phyloP scores from a whole-genome alignment of 2,329 filamentous ascomycete species.

The Rhexocercosporidium sp. region DNA sequence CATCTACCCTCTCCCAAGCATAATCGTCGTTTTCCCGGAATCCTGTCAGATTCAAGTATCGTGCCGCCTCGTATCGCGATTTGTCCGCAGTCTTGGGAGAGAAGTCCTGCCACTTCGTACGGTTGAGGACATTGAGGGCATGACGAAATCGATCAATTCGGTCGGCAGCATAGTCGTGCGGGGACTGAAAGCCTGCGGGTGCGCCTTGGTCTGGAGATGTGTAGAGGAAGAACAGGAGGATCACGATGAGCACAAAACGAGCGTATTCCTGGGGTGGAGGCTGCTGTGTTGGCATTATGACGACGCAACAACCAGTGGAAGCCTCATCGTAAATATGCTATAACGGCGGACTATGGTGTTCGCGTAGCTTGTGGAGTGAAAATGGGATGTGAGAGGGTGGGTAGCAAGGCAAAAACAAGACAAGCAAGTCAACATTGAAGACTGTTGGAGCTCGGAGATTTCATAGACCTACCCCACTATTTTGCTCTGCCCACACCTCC shows the following conservation, averaged over 20 bases:
- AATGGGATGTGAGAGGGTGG: too few relatives aligned
- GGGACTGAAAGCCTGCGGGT: slow-evolving; percentile 48
- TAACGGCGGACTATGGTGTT: not conserved
- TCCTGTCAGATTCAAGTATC: slow-evolving; percentile 75
- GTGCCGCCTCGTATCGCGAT: slow-evolving; percentile 35
- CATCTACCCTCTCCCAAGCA: slow-evolving; percentile 75
- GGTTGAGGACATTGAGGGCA: slow-evolving; percentile 59
- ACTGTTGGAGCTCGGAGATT: not conserved
- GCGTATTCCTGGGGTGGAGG: slow-evolving; percentile 38
- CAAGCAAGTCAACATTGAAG: not conserved
- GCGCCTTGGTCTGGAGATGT: slow-evolving; percentile 37
- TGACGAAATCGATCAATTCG: slow-evolving; percentile 58
- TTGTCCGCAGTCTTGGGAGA: slow-evolving; percentile 46
- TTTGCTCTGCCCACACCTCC: too few relatives aligned
- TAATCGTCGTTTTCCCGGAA: slow-evolving; percentile 76
- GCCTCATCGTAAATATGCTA: slow-evolving; percentile 43
- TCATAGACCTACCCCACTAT: too few relatives aligned
- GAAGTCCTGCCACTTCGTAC: slow-evolving; percentile 66
- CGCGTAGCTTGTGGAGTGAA: too few relatives aligned
- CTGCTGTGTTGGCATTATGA: slow-evolving; percentile 35
- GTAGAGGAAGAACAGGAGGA: slow-evolving; percentile 42
- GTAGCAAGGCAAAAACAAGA: too few relatives aligned
- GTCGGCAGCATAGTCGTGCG: slow-evolving; percentile 49
- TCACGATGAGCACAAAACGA: slow-evolving; percentile 38
- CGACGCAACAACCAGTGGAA: slow-evolving; percentile 23